Conservation (phyloP, 805 yeast genomes). For the Kodamaea kakaduensis region DNA sequence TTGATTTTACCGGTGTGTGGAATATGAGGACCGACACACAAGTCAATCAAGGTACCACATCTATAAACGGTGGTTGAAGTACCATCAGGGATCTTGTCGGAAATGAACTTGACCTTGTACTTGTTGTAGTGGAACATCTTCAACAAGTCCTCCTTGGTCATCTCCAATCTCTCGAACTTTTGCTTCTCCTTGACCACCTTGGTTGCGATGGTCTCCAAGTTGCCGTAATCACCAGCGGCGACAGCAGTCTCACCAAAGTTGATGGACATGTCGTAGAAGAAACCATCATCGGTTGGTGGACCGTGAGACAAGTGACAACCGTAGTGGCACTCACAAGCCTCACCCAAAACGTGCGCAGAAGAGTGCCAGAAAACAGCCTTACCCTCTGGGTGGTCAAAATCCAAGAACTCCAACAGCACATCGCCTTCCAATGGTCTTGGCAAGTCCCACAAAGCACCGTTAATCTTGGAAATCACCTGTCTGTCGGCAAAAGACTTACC, state of each 20-base stretch:
- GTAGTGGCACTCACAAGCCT: conserved; percentile 92
- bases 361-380: conserved; percentile 98
- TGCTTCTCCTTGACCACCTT: conserved; percentile 93
- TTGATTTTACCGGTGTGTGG: conserved; percentile 97
- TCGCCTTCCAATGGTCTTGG: conserved; percentile 86
- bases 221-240: conserved; percentile 76
- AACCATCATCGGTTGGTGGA: conserved; percentile 97
- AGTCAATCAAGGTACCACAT: conserved; percentile 95
- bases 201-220: conserved; percentile 81
- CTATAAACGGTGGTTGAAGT: conserved; percentile 95
- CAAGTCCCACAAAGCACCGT: conserved; percentile 87
- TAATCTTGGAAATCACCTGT: conserved; percentile 85
- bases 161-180: conserved; percentile 86
- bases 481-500: conserved; percentile 86
- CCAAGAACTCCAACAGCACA: conserved; percentile 71
- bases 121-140: conserved; percentile 94
- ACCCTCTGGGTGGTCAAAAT: conserved; percentile 92
- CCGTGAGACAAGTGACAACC: conserved; percentile 88
- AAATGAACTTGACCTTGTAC: conserved; percentile 85
- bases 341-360: conserved; percentile 96
- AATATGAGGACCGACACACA: conserved; percentile 96
- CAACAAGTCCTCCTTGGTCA: conserved; percentile 87
- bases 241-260: conserved; percentile 67
- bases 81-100: conserved; percentile 90
- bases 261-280: conserved; percentile 93